A percentile compares a stretch with the other conserved stretches of the same genome.
phyloP scores from a whole-genome alignment of 768 basidiomycete species.

The Boletus subcaerulescens region DNA sequence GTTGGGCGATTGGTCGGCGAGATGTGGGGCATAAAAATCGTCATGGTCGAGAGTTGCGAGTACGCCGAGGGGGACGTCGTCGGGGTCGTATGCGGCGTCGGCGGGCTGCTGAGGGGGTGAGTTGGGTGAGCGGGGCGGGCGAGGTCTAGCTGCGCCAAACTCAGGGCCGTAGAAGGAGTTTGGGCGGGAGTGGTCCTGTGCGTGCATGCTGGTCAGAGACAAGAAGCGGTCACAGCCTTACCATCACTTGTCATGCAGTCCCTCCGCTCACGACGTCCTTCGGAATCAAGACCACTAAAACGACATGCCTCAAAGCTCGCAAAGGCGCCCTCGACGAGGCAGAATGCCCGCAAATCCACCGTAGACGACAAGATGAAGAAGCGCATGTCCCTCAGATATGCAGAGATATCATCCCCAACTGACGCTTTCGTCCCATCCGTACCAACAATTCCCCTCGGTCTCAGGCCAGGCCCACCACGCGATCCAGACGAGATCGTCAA shows the following conservation, averaged over 20 bases:
- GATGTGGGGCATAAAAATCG: conserved; percentile 36
- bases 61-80: conserved; percentile 36
- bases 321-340: conserved; percentile 27
- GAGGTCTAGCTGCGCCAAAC: conserved; percentile 14
- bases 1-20: conserved; percentile 25
- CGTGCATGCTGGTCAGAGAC: conserved; percentile 27
- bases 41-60: conserved; percentile 37
- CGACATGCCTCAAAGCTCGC: conserved; percentile 30
- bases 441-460: conserved; percentile 51
- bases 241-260: conserved; percentile 46
- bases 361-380: conserved; percentile 94
- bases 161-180: conserved; percentile 34
- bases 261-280: conserved; percentile 50
- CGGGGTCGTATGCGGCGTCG: conserved; percentile 38
- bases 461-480: conserved; percentile 34
- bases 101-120: conserved; percentile 26
- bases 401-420: conserved; percentile 75
- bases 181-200: conserved; percentile 35
- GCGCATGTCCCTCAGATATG: conserved; percentile 93
- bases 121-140: conserved; percentile 14
- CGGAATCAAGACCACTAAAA: conserved; percentile 40
- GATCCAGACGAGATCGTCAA: conserved; percentile 50
- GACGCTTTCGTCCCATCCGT: conserved; percentile 53
- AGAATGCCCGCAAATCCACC: conserved; percentile 45
- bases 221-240: conserved; percentile 15